Evolutionary conservation across 2,329 filamentous ascomycete genomes (phyloP), one percentile per base, ranked within the genome.

Genomic region (Ophiobolus disseminans): DNA sequence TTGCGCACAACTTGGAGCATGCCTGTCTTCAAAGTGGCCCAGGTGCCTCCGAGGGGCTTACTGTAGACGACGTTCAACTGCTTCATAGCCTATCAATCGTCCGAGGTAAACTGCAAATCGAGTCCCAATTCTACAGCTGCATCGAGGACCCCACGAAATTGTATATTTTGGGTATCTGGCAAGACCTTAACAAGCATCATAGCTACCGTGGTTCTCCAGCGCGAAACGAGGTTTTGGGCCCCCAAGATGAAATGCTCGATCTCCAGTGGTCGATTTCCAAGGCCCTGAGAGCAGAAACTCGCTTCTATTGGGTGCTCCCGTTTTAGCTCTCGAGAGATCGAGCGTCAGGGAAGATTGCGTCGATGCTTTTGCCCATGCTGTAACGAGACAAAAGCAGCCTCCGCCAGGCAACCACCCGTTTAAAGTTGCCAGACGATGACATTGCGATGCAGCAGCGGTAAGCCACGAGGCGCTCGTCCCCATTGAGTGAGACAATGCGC

Each of bases 91-190:
- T 70, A 46, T 68, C 68, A 48, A 30, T 45, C 8, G 64, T 63
- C 35, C 66, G 65, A 53, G 53, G 43, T 28, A 60, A 51, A 40
- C 47, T 69, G 42, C 53, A 63, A 11, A 69, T 57, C 25, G 60
- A 59, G 25, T 67, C 66, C 8, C 55, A 52, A 23, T 69, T 69
- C 53, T 69, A 67, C 57, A 53, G 43, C 43, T 67, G 63, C 56
- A 53, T 66, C 50, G 49, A 68, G 42, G 63, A 67, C 37, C 51
- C 65, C 41, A 46, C 53, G 25, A 42, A 64, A 36, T 45, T 69
- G 40, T 70, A 62, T 57, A 67, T 70, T 61, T 51, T 68, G 41
- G 67, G 68, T 10, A 44, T 67, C 38, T 71, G 66, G 66, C 58
- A 58, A 39, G 60, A 45, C 43, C 53, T 70, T 37, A 50, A 64